Conservation (phyloP, 129 eudicot genomes). For the Sambucus nigra region DNA sequence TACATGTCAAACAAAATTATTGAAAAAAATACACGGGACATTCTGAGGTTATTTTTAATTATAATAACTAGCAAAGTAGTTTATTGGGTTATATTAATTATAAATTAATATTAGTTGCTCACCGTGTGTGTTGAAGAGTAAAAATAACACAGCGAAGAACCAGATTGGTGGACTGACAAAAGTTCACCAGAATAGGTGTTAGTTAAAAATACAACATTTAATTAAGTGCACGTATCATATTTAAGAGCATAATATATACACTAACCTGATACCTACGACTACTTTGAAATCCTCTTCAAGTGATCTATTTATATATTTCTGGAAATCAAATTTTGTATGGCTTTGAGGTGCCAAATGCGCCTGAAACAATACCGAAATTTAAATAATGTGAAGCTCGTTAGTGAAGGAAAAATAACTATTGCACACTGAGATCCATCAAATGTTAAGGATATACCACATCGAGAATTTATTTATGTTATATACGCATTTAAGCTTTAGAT, state of each 20-base stretch:
- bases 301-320: constrained; percentile 53
- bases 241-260: background rate
- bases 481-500: too few relatives aligned
- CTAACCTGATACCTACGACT: constrained; percentile 56
- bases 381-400: background rate
- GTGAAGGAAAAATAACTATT: too few relatives aligned
- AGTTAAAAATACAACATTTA: background rate
- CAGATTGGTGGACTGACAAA: constrained; percentile 50
- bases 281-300: constrained; percentile 67
- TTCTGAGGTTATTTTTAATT: background rate
- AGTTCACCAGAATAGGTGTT: background rate
- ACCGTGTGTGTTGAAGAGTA: constrained; percentile 60
- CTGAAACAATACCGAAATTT: constrained; percentile 19
- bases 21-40: background rate
- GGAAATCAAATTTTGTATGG: constrained; percentile 48
- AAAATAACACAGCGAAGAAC: constrained; percentile 44
- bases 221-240: background rate
- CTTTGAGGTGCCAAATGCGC: constrained; percentile 63
- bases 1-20: background rate
- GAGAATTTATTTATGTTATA: too few relatives aligned
- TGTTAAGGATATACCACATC: too few relatives aligned
- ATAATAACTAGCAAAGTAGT: background rate
- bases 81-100: background rate
- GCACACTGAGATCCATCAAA: background rate
- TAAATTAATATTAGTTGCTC: constrained; percentile 8